These are phyloP conservation scores for Orbilia oligospora DNA, from an alignment of 2,329 filamentous ascomycete genomes.

Conservation along the genomic window DNA sequence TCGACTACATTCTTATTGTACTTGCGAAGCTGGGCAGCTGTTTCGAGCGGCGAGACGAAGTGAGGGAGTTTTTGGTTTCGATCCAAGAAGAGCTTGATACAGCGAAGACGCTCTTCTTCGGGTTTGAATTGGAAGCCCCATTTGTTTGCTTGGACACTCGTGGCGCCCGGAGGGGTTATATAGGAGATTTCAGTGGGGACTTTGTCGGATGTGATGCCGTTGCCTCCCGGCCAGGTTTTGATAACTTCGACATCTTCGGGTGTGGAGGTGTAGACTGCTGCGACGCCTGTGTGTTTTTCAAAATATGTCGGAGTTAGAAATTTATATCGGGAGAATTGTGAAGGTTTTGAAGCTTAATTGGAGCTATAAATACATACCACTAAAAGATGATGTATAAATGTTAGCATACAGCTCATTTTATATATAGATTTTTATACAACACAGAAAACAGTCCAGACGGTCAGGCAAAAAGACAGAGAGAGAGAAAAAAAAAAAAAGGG, in stretches of 20 bases:
- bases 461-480: background rate
- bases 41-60: constrained; percentile 83
- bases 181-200: constrained; percentile 83
- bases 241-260: constrained; percentile 87
- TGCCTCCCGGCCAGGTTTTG: constrained; percentile 86
- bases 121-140: constrained; percentile 89
- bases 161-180: constrained; percentile 45
- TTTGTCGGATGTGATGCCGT: constrained; percentile 89
- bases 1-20: constrained; percentile 83
- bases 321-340: background rate
- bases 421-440: constrained; percentile 1
- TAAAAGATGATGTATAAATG: constrained; percentile 26
- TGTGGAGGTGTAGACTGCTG: constrained; percentile 80
- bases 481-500: background rate
- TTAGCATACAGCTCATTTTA: constrained; percentile 22
- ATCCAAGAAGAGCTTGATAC: constrained; percentile 88
- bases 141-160: constrained; percentile 69
- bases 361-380: constrained; percentile 43
- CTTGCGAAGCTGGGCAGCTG: constrained; percentile 80
- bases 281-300: constrained; percentile 71
- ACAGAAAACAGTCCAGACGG: background rate
- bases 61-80: constrained; percentile 84
- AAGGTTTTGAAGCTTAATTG: constrained; percentile 11
- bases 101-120: constrained; percentile 81
- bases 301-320: background rate